Conservation (phyloP, 2,329 filamentous ascomycete species). For the Xylariaceae sp. region DNA sequence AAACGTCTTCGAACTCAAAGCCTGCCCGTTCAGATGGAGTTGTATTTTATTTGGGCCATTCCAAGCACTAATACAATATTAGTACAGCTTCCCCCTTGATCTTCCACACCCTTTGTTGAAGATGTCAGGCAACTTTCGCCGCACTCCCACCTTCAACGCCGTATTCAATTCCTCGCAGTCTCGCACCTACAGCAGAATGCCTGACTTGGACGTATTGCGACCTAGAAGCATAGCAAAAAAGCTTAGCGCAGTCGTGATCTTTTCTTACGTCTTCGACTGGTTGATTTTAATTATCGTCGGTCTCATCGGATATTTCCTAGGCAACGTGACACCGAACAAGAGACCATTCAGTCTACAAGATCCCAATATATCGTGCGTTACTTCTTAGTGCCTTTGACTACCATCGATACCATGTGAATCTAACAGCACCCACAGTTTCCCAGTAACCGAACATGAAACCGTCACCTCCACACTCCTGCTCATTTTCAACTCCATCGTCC, state of each 20-base stretch:
- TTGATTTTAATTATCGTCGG: slow-evolving; percentile 66
- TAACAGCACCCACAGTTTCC: slow-evolving; percentile 60
- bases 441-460: slow-evolving; percentile 72
- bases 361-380: slow-evolving; percentile 71
- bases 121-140: slow-evolving; percentile 37
- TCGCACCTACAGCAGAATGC: slow-evolving; percentile 41
- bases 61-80: background rate
- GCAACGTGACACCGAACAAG: slow-evolving; percentile 66
- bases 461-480: slow-evolving; percentile 71
- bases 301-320: slow-evolving; percentile 64
- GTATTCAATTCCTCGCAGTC: slow-evolving; percentile 32
- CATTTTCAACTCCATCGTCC: slow-evolving; percentile 67
- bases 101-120: slow-evolving; percentile 26
- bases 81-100: slow-evolving; percentile 7
- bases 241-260: slow-evolving; percentile 50
- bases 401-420: background rate
- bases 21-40: no score
- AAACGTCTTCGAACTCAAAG: no score
- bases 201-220: slow-evolving; percentile 32
- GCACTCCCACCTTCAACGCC: slow-evolving; percentile 29
- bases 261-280: slow-evolving; percentile 79
- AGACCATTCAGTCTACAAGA: slow-evolving; percentile 76
- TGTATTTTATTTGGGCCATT: no score
- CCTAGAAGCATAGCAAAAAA: slow-evolving; percentile 31
- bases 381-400: slow-evolving; percentile 5